Base-by-base conservation (phyloP, 192 early-diverging fungal genomes). In the Backusella sp. region DNA sequence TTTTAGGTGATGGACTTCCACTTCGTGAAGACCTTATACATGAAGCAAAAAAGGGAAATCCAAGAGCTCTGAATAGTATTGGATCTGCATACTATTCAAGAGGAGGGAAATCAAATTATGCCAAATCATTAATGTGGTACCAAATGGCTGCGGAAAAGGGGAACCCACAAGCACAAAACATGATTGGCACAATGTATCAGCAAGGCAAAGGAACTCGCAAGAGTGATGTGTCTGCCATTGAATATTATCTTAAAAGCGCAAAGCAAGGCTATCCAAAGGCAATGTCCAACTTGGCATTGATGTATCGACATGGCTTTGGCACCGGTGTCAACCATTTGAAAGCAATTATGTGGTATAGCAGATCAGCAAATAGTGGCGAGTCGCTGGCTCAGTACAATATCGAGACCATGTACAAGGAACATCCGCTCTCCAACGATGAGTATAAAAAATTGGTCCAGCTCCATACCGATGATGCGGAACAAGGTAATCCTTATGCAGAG, bases 121-220 rank as follows among this genome's bases (percentile, higher is more conserved):
- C 56, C 19, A 62, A 62, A 28, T 23, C 56, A 62, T 28, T 62
- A 14, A 14, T 8, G 23, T 62, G 56, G 56, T 62, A 62, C 23
- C 8, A 62, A n/a, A 26, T 23, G 26, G 56, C 56, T 62, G 56
- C 56, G 56, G 56, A 23, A 62, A 62, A 23, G 26, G 56, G 56
- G 26, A 28, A 62, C 56, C 23, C 56, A 62, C 56, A 62, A 62
- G 56, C 56, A 62, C 56, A 62, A 9, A 62, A 62, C 26, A 62
- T 62, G 56, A 28, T 62, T 62, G 56, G 56, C 21, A 62, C 56
- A 19, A 62, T 62, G 56, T 62, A 62, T 28, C 56, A 62, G n/a
- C 23, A 62, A 62, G 56, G 56, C 23, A 62, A 62, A 28, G 56
- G 56, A 12, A 28, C 26, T 28, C 56, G 23, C 9, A 28, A 62